These are phyloP conservation scores for Trypanosoma vivax DNA, from an alignment of 208 protist species.

Conservation along the genomic window DNA sequence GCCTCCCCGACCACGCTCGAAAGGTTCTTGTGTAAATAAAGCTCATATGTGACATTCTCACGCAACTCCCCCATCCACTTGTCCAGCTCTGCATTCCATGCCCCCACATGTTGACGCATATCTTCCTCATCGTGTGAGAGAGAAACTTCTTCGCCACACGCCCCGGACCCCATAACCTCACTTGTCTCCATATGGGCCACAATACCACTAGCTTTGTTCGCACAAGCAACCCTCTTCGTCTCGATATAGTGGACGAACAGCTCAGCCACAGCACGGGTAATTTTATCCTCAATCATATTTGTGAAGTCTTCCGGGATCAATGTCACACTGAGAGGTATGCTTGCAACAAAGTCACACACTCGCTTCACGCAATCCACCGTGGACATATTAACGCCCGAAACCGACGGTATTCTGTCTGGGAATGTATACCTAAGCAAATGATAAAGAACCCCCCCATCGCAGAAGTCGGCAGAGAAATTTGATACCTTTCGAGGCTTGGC, in stretches of 20 bases:
- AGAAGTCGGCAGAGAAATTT: slow-evolving; percentile 60
- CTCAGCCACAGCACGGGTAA: slow-evolving; percentile 27
- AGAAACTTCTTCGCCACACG: not conserved
- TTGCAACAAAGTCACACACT: slow-evolving; percentile 33
- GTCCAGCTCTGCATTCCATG: slow-evolving; percentile 12
- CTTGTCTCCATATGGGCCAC: not conserved
- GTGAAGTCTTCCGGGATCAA: slow-evolving; percentile 56
- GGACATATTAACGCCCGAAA: slow-evolving; percentile 23
- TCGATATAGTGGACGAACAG: slow-evolving; percentile 15
- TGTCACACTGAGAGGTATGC: slow-evolving; percentile 31
- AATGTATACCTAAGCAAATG: slow-evolving; percentile 53
- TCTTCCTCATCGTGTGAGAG: slow-evolving; percentile 3
- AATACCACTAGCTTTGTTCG: not conserved
- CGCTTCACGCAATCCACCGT: slow-evolving; percentile 37
- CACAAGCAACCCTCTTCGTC: not conserved
- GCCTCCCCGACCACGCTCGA: slow-evolving; percentile 11
- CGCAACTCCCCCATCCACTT: slow-evolving; percentile 2
- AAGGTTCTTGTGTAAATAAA: slow-evolving; percentile 9
- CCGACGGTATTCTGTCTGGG: slow-evolving; percentile 20
- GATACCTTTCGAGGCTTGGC: slow-evolving; percentile 19
- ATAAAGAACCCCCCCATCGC: slow-evolving; percentile 50
- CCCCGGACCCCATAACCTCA: not conserved
- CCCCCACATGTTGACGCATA: not conserved
- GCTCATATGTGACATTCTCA: slow-evolving; percentile 1
- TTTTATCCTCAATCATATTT: slow-evolving; percentile 58